Percentiles rank a stretch among this genome's conserved stretches.
Conservation (phyloP, 495 filamentous ascomycete genomes). For the Aspergillus hancockii region DNA sequence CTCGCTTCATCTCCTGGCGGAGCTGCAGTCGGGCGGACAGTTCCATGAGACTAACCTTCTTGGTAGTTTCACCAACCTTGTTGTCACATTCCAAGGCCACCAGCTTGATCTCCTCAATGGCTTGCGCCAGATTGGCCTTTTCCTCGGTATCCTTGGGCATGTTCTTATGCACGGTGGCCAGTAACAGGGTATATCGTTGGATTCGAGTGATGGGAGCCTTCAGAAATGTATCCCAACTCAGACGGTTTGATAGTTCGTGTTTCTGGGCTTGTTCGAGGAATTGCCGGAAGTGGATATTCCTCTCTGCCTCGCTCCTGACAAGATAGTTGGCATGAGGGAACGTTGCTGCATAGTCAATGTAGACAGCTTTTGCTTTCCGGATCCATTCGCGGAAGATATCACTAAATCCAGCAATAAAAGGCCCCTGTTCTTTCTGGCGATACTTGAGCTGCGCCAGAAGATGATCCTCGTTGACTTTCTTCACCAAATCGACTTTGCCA, state of each 20-base stretch:
- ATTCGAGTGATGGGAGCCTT: conserved; percentile 92
- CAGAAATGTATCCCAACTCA: conserved; percentile 93
- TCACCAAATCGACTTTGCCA: conserved; percentile 84
- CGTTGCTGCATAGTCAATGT: conserved; percentile 87
- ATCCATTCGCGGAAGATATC: conserved; percentile 99
- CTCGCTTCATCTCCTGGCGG: conserved; percentile 78
- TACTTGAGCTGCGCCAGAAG: conserved; percentile 96
- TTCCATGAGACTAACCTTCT: conserved; percentile 87
- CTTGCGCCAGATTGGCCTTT: conserved; percentile 78
- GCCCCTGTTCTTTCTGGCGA: conserved; percentile 93
- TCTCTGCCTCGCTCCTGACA: conserved; percentile 79
- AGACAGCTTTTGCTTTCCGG: conserved; percentile 82
- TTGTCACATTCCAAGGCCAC: conserved; percentile 92
- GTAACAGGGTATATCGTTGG: conserved; percentile 84
- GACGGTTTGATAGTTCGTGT: conserved; percentile 77
- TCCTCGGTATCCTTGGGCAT: conserved; percentile 85
- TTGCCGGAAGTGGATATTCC: conserved; percentile 81
- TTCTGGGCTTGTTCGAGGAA: conserved; percentile 80
- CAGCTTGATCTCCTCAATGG: conserved; percentile 91
- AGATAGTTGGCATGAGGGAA: conserved; percentile 83
- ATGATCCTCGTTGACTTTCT: conserved; percentile 89
- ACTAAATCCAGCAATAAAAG: conserved; percentile 90
- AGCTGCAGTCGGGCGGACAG: conserved; percentile 79
- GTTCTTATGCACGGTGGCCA: conserved; percentile 81
- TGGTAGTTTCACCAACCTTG: conserved; percentile 90